Conservation (phyloP, 2,329 filamentous ascomycete genomes). For the Emydomyces testavorans region DNA sequence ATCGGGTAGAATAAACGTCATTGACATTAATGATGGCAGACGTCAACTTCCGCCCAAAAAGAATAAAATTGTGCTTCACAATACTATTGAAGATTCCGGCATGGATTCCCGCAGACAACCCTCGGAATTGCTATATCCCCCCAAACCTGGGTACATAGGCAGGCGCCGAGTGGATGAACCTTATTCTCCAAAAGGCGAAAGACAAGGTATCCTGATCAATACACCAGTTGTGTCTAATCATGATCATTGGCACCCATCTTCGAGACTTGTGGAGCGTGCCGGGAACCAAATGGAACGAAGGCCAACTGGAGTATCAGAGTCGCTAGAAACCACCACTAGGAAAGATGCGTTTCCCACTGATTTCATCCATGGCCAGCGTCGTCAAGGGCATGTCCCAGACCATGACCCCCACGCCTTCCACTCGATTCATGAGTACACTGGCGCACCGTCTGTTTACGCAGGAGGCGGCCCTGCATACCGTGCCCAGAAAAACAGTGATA, state of each 20-base stretch:
- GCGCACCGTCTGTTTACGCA: neutral
- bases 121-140: neutral
- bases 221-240: neutral
- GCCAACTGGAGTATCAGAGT: neutral
- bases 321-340: neutral
- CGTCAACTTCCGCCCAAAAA: conserved; percentile 24
- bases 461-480: conserved; percentile 2
- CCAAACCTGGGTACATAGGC: neutral
- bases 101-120: conserved; percentile 1
- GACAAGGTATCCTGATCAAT: neutral
- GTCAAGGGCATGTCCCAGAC: neutral
- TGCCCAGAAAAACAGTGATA: conserved; percentile 1
- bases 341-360: neutral
- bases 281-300: neutral
- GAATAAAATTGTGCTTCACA: conserved; percentile 25
- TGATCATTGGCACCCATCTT: neutral
- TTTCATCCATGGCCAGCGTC: neutral
- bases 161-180: neutral
- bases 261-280: neutral
- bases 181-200: neutral
- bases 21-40: conserved; percentile 20
- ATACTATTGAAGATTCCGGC: conserved; percentile 7
- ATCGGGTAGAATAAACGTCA: conserved; percentile 17
- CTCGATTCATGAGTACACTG: neutral
- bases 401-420: conserved; percentile 15